A percentile compares a stretch with the other conserved stretches of the same genome.
Evolutionary conservation across 2,329 filamentous ascomycete species (phyloP).

Genomic region (Alternaria consortialis): DNA sequence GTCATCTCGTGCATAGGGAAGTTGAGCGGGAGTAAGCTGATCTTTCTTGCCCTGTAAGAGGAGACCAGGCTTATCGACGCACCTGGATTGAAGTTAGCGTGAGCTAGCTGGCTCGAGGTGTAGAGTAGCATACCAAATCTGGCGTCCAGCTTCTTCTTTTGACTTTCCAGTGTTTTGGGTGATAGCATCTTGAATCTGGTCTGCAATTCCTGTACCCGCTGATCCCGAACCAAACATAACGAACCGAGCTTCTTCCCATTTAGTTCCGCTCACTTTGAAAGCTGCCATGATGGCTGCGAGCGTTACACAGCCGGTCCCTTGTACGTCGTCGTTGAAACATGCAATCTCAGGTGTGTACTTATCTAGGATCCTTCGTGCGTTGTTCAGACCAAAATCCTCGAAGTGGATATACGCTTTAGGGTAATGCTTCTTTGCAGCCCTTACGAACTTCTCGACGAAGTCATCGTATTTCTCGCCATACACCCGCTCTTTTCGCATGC

Average conservation of each 20-base stretch:
- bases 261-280: conserved; percentile 72
- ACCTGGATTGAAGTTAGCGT: conserved; percentile 58
- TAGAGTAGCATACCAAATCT: conserved; percentile 71
- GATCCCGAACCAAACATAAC: conserved; percentile 83
- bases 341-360: conserved; percentile 76
- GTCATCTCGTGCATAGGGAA: conserved; percentile 70
- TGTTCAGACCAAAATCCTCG: conserved; percentile 83
- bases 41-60: conserved; percentile 70
- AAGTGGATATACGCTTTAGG: conserved; percentile 88
- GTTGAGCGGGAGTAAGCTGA: conserved; percentile 72
- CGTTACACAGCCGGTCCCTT: conserved; percentile 88
- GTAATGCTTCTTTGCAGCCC: conserved; percentile 72
- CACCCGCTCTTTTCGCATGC: conserved; percentile 71
- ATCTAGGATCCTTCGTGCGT: conserved; percentile 79
- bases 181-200: conserved; percentile 83
- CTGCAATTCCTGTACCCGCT: conserved; percentile 85
- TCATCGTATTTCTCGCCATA: conserved; percentile 77
- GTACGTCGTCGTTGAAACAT: conserved; percentile 92
- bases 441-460: conserved; percentile 79
- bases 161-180: conserved; percentile 70
- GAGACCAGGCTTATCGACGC: conserved; percentile 83
- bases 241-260: conserved; percentile 73
- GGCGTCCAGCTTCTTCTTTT: conserved; percentile 77
- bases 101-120: rapidly evolving
- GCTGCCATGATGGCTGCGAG: conserved; percentile 83